Base-by-base conservation (phyloP, 495 filamentous ascomycete species). In the Haplographium delicatum region DNA sequence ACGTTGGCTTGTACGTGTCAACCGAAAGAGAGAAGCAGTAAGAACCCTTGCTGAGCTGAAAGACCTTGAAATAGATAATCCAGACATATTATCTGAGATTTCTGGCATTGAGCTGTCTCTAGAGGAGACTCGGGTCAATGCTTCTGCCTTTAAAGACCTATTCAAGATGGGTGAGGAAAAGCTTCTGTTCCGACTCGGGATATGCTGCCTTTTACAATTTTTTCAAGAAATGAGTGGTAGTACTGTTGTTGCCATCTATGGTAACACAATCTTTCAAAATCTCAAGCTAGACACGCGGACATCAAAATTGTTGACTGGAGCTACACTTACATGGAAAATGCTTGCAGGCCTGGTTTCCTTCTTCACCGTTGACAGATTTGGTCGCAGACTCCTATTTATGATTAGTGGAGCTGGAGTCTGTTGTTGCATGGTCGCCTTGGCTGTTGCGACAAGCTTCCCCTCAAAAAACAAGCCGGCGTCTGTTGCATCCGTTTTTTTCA, bases 351-450 rank as follows among this genome's bases (percentile, higher is more conserved):
- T 68, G 53, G 61, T 80, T 33, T 86, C 85, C 0, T 89, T 83
- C 81, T 89, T 88, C 65, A 75, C 83, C 56, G 80, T 89, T 47
- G 85, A 89, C 68, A 75, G 73, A 15, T 77, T 82, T 28, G 86
- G 85, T n/a, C 74, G 86, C 5, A 74, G 79, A 18, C 62, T 75
- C 4, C 74, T 80, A 59, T 68, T 73, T 37, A 69, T 72, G 18
- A 76, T 81, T 46, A 76, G 80, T 53, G 65, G 68, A 0, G 64
- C 75, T 41, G 77, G 78, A 5, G 24, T 38, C 31, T 30, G 23
- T 16, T 8, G 5, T 8, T 43, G 13, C 7, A 41, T 41, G 38
- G 11, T n/a, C 4, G 5, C 4, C 5, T 20, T 41, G 5, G 38
- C 38, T 20, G 5, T 19, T 6, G 13, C 42, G 13, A 13, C 38